phyloP scores from a whole-genome alignment of 495 filamentous ascomycete genomes.

The Aspergillus funiculosus region DNA sequence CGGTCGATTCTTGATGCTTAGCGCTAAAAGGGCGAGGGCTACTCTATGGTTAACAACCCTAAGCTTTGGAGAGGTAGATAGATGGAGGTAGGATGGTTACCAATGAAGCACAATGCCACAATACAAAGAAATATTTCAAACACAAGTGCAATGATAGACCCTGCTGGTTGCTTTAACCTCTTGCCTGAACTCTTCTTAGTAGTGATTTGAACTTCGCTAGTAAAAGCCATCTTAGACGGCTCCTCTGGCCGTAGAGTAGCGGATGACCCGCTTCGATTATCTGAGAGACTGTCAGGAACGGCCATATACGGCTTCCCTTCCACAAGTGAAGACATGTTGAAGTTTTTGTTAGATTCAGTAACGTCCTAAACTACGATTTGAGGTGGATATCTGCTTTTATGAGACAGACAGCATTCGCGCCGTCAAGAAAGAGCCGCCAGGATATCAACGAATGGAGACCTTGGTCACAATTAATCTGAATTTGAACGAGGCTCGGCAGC shows the following conservation, averaged over 20 bases:
- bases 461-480: background rate
- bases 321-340: background rate
- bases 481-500: slow-evolving; percentile 7
- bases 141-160: slow-evolving; percentile 5
- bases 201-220: background rate
- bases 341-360: background rate
- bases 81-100: background rate
- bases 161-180: slow-evolving; percentile 7
- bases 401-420: background rate
- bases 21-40: slow-evolving; percentile 6
- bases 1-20: slow-evolving; percentile 8
- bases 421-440: background rate
- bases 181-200: background rate
- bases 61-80: background rate
- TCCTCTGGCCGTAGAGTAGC: background rate
- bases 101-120: slow-evolving; percentile 11
- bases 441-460: background rate
- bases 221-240: background rate
- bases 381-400: background rate
- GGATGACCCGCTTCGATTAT: background rate
- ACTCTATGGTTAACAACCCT: background rate
- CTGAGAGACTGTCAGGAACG: background rate
- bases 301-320: background rate
- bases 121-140: slow-evolving; percentile 8
- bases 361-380: background rate